Conservation (phyloP, 108 stramenopile genomes). For the Bacterosira constricta region DNA sequence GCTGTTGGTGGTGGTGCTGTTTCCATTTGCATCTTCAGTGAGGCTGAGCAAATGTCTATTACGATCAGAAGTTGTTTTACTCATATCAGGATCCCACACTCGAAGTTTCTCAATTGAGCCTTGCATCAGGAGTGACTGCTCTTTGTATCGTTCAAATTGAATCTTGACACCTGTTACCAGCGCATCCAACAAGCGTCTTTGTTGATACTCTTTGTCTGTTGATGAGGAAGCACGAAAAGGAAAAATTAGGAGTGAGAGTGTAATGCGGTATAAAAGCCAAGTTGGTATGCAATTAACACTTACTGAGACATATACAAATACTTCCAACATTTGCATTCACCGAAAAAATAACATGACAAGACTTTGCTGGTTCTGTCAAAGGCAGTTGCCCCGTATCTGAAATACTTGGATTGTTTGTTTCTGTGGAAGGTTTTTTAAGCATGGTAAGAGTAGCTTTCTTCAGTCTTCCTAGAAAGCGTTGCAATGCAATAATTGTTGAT, state of each 20-base stretch:
- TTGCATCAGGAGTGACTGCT: neutral
- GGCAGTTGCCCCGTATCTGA: too few relatives aligned
- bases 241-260: too few relatives aligned
- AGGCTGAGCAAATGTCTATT: slow-evolving; percentile 50
- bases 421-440: neutral
- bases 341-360: neutral
- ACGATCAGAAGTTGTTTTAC: slow-evolving; percentile 21
- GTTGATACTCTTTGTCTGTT: slow-evolving; percentile 83
- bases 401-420: too few relatives aligned
- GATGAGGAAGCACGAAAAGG: too few relatives aligned
- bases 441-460: slow-evolving; percentile 38
- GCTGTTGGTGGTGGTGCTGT: neutral
- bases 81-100: slow-evolving; percentile 54
- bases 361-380: neutral
- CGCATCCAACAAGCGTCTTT: slow-evolving; percentile 57
- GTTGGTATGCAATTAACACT: too few relatives aligned
- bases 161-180: neutral
- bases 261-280: too few relatives aligned
- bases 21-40: neutral
- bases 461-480: slow-evolving; percentile 72
- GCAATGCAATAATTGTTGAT: slow-evolving; percentile 72
- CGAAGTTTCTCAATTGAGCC: slow-evolving; percentile 4
- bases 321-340: slow-evolving; percentile 15
- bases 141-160: slow-evolving; percentile 7
- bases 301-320: slow-evolving; percentile 7